Evolutionary conservation across 176 grass and related monocot species (phyloP).

Genomic region (Melocanna baccifera): DNA sequence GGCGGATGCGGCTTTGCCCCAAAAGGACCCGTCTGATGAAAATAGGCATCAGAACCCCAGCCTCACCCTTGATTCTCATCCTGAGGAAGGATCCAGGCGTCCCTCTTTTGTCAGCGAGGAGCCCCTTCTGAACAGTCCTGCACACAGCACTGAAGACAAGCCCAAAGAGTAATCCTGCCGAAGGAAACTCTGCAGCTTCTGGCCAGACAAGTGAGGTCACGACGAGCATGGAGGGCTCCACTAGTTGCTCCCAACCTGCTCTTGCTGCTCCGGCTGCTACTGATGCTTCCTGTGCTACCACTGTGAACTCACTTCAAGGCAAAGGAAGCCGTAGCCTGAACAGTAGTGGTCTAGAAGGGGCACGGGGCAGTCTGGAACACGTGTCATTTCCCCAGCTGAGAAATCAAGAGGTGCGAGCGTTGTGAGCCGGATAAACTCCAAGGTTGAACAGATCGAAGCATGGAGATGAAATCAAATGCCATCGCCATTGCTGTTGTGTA

Average conservation of each 20-base stretch:
- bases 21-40: constrained; percentile 51
- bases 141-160: constrained; percentile 34
- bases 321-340: constrained; percentile 40
- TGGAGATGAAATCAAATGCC: constrained; percentile 61
- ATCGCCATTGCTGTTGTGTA: constrained; percentile 12
- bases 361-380: constrained; percentile 41
- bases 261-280: constrained; percentile 14
- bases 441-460: constrained; percentile 76
- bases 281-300: constrained; percentile 34
- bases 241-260: constrained; percentile 32
- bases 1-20: constrained; percentile 30
- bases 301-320: constrained; percentile 34
- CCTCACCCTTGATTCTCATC: constrained; percentile 31
- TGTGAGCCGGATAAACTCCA: constrained; percentile 80
- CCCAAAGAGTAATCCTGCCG: not conserved
- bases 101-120: constrained; percentile 51
- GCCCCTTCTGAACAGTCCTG: constrained; percentile 42
- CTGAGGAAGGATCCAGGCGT: constrained; percentile 37
- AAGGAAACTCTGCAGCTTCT: constrained; percentile 24
- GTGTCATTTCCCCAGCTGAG: constrained; percentile 35
- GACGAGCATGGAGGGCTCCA: constrained; percentile 24
- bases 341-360: constrained; percentile 63
- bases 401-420: constrained; percentile 69
- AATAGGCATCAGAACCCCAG: constrained; percentile 54
- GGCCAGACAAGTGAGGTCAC: not conserved